These are phyloP conservation scores for Trifolium pratense DNA, from an alignment of 306 rosid species.

Conservation along the genomic window DNA sequence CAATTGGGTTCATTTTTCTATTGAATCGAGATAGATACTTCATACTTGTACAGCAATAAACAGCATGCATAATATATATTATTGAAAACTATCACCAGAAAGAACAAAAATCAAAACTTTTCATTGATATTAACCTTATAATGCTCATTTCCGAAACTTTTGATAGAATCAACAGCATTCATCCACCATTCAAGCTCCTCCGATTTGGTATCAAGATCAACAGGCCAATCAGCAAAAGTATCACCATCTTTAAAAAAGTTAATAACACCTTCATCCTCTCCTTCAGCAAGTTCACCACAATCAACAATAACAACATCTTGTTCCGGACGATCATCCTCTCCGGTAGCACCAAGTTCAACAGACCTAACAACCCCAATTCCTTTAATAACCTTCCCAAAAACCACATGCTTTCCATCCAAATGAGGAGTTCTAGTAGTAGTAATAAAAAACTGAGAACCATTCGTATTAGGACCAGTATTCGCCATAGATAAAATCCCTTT, in stretches of 20 bases:
- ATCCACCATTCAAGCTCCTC: constrained; percentile 78
- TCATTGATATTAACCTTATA: constrained; percentile 54
- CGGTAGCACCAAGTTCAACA: constrained; percentile 50
- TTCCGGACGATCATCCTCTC: constrained; percentile 53
- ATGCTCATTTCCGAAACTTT: constrained; percentile 68
- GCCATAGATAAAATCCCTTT: constrained; percentile 81
- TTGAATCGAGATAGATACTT: background rate
- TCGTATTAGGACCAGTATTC: constrained; percentile 64
- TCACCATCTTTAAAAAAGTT: constrained; percentile 81
- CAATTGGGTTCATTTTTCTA: background rate
- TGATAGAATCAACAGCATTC: constrained; percentile 61
- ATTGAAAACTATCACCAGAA: background rate
- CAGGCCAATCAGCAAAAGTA: constrained; percentile 72
- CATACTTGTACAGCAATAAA: background rate
- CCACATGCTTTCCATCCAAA: constrained; percentile 82
- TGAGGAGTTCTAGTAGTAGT: constrained; percentile 64
- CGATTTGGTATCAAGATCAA: constrained; percentile 61
- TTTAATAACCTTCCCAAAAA: constrained; percentile 69
- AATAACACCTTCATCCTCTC: constrained; percentile 62
- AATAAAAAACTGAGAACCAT: constrained; percentile 74
- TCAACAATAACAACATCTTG: constrained; percentile 57
- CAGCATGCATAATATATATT: background rate
- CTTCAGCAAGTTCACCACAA: constrained; percentile 71
- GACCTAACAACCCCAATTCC: constrained; percentile 84
- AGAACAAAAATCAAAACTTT: background rate